Conservation (phyloP, 768 basidiomycete genomes). For the Tephrocybe sp. region DNA sequence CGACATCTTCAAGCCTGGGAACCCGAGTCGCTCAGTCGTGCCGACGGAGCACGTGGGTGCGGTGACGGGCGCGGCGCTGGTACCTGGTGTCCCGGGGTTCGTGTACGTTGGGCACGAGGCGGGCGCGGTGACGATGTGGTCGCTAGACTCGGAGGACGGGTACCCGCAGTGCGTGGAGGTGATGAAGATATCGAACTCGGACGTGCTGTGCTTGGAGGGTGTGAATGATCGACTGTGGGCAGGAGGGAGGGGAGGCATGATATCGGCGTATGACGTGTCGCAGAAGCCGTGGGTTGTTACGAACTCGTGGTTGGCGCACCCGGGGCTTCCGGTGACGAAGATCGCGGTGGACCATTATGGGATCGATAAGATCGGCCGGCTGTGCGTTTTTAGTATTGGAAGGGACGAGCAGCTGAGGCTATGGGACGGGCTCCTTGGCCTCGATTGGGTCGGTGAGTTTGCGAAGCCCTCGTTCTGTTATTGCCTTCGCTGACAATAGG, state of each 20-base stretch:
- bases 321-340: conserved; percentile 59
- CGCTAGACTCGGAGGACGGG: conserved; percentile 49
- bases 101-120: conserved; percentile 93
- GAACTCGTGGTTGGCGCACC: conserved; percentile 87
- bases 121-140: conserved; percentile 87
- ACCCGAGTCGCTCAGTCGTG: conserved; percentile 50
- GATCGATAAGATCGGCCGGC: conserved; percentile 62
- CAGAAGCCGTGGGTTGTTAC: conserved; percentile 81
- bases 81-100: conserved; percentile 63
- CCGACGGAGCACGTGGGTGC: conserved; percentile 77
- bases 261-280: conserved; percentile 77
- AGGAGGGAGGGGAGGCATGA: conserved; percentile 79
- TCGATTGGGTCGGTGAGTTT: conserved; percentile 83
- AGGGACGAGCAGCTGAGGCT: conserved; percentile 70
- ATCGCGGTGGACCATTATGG: conserved; percentile 73
- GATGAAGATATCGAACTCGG: conserved; percentile 77
- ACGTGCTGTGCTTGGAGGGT: conserved; percentile 82
- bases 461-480: no score
- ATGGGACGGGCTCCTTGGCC: conserved; percentile 89
- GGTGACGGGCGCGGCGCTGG: conserved; percentile 76
- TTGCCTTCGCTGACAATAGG: no score
- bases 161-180: conserved; percentile 70
- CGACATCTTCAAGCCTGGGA: conserved; percentile 66
- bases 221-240: conserved; percentile 87
- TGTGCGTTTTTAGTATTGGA: conserved; percentile 77